Conservation (phyloP, 371 early-diverging fungal genomes). For the Blakeslea trispora region DNA sequence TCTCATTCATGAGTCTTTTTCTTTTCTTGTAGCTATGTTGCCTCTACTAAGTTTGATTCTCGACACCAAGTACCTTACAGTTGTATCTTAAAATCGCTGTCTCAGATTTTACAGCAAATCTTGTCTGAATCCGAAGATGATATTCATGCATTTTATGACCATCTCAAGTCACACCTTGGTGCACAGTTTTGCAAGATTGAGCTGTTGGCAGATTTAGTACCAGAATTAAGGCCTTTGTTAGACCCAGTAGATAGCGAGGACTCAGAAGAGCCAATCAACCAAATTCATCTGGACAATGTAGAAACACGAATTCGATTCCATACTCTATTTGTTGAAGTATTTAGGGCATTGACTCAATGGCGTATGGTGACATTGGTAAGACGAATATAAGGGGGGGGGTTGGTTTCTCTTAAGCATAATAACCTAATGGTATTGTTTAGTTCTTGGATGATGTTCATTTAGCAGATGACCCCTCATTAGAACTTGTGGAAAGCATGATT, state of each 20-base stretch:
- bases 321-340: constrained; percentile 44
- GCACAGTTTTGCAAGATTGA: constrained; percentile 40
- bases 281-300: constrained; percentile 36
- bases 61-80: constrained; percentile 45
- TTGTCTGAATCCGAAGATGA: constrained; percentile 47
- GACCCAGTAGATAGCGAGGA: constrained; percentile 26
- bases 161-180: constrained; percentile 34
- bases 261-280: constrained; percentile 16
- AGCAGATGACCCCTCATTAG: constrained; percentile 50
- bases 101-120: constrained; percentile 47
- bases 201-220: constrained; percentile 39
- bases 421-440: constrained; percentile 7
- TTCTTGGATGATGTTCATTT: constrained; percentile 52
- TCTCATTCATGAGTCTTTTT: too few species aligned
- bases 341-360: constrained; percentile 43
- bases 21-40: constrained; percentile 30
- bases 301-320: constrained; percentile 46
- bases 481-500: constrained; percentile 40
- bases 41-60: constrained; percentile 41
- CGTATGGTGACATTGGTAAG: constrained; percentile 52
- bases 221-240: constrained; percentile 41
- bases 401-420: background rate
- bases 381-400: background rate
- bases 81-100: constrained; percentile 37
- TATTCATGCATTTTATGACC: constrained; percentile 34